Evolutionary conservation across 495 filamentous ascomycete species (phyloP).

Genomic region (Staphylotrichum longicolle): DNA sequence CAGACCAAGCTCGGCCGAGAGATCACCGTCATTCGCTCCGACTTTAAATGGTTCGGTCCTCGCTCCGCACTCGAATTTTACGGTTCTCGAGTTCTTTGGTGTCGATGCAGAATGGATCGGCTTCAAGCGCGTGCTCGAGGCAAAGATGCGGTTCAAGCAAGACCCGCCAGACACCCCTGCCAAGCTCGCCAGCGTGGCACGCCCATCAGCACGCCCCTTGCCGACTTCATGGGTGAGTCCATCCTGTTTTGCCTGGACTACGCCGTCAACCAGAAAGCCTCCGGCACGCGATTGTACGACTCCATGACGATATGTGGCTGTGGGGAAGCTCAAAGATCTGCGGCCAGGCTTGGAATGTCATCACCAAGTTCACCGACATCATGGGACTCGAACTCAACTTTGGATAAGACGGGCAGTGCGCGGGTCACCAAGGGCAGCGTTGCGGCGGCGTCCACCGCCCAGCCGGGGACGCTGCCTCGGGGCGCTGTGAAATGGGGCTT

Average conservation of each 20-base stretch:
- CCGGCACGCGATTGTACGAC: conserved; percentile 56
- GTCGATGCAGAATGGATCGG: conserved; percentile 55
- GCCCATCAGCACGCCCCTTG: conserved; percentile 57
- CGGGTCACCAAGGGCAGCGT: conserved; percentile 27
- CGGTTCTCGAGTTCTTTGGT: conserved; percentile 60
- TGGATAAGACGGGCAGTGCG: conserved; percentile 59
- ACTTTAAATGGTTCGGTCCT: conserved; percentile 61
- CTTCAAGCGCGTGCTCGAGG: conserved; percentile 59
- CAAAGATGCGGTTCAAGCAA: conserved; percentile 53
- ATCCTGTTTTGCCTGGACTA: conserved; percentile 67
- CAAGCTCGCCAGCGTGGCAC: conserved; percentile 54
- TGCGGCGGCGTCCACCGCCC: conserved; percentile 15
- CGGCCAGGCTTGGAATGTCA: conserved; percentile 55
- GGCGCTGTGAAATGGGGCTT: conserved; percentile 65
- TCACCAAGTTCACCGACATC: conserved; percentile 52
- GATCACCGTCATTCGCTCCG: conserved; percentile 59
- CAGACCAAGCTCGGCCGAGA: conserved; percentile 50
- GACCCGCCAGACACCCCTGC: conserved; percentile 28
- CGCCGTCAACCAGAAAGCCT: conserved; percentile 57
- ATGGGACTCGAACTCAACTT: conserved; percentile 60
- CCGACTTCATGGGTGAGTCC: conserved; percentile 59
- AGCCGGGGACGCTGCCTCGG: conserved; percentile 41
- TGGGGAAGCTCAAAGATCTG: conserved; percentile 59
- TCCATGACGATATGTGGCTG: conserved; percentile 72
- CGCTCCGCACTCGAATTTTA: conserved; percentile 59